Base-by-base conservation (phyloP, 2,329 filamentous ascomycete genomes). In the Aureobasidium lini region DNA sequence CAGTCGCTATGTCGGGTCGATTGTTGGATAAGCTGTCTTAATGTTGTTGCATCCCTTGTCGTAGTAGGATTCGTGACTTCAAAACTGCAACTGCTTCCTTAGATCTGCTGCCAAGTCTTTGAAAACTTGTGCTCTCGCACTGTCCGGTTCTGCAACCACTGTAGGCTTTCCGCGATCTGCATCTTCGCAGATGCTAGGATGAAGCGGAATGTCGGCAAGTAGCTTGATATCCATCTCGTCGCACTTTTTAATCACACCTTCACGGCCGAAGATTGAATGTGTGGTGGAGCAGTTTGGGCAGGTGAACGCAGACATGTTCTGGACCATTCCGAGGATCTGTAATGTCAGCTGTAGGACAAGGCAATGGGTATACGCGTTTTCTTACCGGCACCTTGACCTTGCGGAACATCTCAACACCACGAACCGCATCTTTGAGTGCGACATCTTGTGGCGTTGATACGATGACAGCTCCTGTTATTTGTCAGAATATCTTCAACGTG, bases 391-490 rank as follows among this genome's bases (percentile, higher is more conserved):
- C 84, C 59, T 88, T 78, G 66, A 95, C 89, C 67, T 90, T 93
- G 66, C 86, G 84, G 75, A 97, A 97, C 84, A 99, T 91, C 66
- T 90, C 89, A 63, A 96, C 87, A 2, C 94, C 94, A 66, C 94
- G 90, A 18, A 95, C 82, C 0, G 94, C 93, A 68, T 99, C 94
- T 66, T 93, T 90, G 1, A 96, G 83, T 1, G 93, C 90, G 31
- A 99, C 84, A 54, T 95, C 90, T 71, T 99, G 94, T 2, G 94
- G 94, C 0, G 94, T 99, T 0, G 90, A 94, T 1, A 99, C 86
- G 37, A 99, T 89, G 15, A 97, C 79, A 0, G 89, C 86, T 16
- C 88, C 86, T 88, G 56, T 5, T 31, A 47, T n/a, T 29, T 49
- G 42, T 58, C 18, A 57, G 32, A n/a, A 47, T 7, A 10, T n/a